phyloP scores from a whole-genome alignment of 192 early-diverging fungal genomes.

The Backusella luteola region DNA sequence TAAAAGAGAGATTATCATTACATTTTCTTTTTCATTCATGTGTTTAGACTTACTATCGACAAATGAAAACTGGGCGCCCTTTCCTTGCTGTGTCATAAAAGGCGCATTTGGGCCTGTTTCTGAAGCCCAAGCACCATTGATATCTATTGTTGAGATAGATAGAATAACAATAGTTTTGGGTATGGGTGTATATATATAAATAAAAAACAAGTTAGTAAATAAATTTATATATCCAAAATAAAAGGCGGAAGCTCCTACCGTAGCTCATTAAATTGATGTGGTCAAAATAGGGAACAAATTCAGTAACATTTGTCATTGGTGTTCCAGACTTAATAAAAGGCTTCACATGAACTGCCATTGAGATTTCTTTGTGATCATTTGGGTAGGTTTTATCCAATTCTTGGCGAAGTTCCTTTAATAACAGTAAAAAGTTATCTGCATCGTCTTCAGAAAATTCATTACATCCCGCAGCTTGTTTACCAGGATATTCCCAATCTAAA shows the following conservation, averaged over 20 bases:
- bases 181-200: not conserved
- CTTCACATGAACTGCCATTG: conserved; percentile 59
- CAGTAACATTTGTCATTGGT: conserved; percentile 47
- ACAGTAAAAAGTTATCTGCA: conserved; percentile 48
- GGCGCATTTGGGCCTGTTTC: conserved; percentile 66
- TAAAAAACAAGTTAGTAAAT: not conserved
- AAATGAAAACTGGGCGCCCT: conserved; percentile 41
- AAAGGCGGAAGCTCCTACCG: conserved; percentile 45
- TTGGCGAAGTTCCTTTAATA: conserved; percentile 54
- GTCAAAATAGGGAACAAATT: conserved; percentile 53
- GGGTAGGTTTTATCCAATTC: conserved; percentile 45
- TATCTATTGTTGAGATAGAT: conserved; percentile 11
- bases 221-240: not conserved
- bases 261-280: conserved; percentile 69
- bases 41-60: conserved; percentile 23
- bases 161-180: not conserved
- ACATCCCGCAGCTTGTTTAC: conserved; percentile 53
- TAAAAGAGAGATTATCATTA: not conserved
- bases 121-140: conserved; percentile 55
- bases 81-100: conserved; percentile 34
- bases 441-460: conserved; percentile 53
- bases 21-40: not conserved
- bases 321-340: conserved; percentile 51
- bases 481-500: conserved; percentile 67
- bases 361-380: conserved; percentile 46